Percentiles rank a stretch among this genome's conserved stretches.
These are phyloP conservation scores for Spencermartinsiella europaea DNA, from an alignment of 805 yeast genomes.

Conservation along the genomic window DNA sequence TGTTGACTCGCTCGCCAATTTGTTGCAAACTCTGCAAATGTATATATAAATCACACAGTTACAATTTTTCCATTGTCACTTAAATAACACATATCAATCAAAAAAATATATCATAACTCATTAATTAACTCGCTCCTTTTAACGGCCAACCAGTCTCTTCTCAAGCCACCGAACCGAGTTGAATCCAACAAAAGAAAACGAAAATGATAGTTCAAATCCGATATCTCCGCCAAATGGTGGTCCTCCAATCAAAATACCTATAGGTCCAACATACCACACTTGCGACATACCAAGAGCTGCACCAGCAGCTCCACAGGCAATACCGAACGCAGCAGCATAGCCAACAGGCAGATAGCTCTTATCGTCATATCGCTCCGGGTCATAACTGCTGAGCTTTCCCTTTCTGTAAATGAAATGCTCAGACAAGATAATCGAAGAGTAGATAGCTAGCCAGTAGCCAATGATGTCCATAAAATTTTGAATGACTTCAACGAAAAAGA, in stretches of 20 bases:
- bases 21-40: too few relatives aligned
- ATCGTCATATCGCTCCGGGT: slow-evolving; percentile 57
- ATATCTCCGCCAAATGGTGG: slow-evolving; percentile 67
- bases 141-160: slow-evolving; percentile 45
- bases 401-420: slow-evolving; percentile 79
- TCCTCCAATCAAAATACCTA: slow-evolving; percentile 56
- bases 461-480: slow-evolving; percentile 85
- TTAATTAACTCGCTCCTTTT: slow-evolving; percentile 4
- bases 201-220: slow-evolving; percentile 74
- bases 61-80: too few relatives aligned
- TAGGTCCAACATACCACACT: slow-evolving; percentile 73
- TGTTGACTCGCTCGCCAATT: too few relatives aligned
- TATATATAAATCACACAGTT: too few relatives aligned
- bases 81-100: too few relatives aligned
- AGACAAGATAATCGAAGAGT: slow-evolving; percentile 65
- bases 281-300: slow-evolving; percentile 84
- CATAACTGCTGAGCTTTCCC: slow-evolving; percentile 53
- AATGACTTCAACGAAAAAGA: slow-evolving; percentile 67
- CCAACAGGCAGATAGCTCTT: slow-evolving; percentile 64
- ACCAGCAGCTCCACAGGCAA: slow-evolving; percentile 81
- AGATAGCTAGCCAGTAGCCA: slow-evolving; percentile 86
- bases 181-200: slow-evolving; percentile 60
- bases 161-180: slow-evolving; percentile 59
- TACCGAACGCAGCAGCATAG: slow-evolving; percentile 68
- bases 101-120: neutral